These are phyloP conservation scores for Galerina marginata DNA, from an alignment of 768 basidiomycete species.

Conservation along the genomic window DNA sequence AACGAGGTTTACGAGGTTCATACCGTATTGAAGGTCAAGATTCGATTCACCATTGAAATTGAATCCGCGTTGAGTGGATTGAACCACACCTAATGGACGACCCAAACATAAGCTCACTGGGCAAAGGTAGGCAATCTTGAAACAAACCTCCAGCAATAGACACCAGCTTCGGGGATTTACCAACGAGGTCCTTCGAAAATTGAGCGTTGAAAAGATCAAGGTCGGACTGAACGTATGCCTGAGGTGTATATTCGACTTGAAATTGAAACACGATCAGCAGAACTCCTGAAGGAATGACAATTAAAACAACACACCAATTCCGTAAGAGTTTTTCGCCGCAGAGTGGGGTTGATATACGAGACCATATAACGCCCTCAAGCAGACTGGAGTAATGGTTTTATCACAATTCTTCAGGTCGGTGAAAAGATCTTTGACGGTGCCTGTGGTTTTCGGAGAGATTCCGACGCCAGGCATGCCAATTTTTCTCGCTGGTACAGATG, in stretches of 20 bases:
- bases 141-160: constrained; percentile 38
- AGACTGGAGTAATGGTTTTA: constrained; percentile 39
- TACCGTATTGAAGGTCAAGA: constrained; percentile 58
- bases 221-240: constrained; percentile 50
- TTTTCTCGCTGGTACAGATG: constrained; percentile 14
- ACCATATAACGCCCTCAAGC: constrained; percentile 44
- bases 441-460: constrained; percentile 28
- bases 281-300: background rate
- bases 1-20: constrained; percentile 44
- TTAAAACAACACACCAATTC: constrained; percentile 34
- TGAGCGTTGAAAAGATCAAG: constrained; percentile 47
- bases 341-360: constrained; percentile 36
- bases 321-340: constrained; percentile 39
- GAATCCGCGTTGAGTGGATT: constrained; percentile 41
- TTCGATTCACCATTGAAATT: constrained; percentile 56
- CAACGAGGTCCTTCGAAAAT: constrained; percentile 37
- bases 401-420: constrained; percentile 35
- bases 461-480: constrained; percentile 31
- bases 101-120: background rate
- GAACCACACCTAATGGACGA: constrained; percentile 40
- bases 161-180: constrained; percentile 36
- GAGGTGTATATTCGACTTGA: constrained; percentile 57
- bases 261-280: background rate
- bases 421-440: constrained; percentile 19
- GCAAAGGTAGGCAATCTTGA: constrained; percentile 6